Conservation (phyloP, 1,139 yeast species). For the Petasospora rhodanensis region DNA sequence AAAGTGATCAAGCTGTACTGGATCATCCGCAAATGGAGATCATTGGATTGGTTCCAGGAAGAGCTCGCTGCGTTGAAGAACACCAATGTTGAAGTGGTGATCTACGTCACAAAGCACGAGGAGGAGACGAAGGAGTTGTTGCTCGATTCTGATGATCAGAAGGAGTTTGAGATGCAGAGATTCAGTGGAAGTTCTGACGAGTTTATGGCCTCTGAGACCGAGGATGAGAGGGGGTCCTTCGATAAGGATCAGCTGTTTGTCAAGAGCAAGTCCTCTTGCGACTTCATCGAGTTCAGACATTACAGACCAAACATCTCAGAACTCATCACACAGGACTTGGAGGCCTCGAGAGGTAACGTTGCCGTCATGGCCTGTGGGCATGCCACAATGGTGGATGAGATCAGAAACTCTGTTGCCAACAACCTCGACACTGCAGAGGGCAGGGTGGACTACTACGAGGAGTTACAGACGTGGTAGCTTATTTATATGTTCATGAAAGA, state of each 20-base stretch:
- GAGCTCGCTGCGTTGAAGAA: slow-evolving; percentile 36
- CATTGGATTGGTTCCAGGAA: slow-evolving; percentile 48
- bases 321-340: slow-evolving; percentile 35
- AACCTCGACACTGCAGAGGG: slow-evolving; percentile 16
- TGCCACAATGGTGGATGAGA: slow-evolving; percentile 55
- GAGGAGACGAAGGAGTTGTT: slow-evolving; percentile 15
- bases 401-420: slow-evolving; percentile 33
- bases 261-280: slow-evolving; percentile 12
- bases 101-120: slow-evolving; percentile 34
- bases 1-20: slow-evolving; percentile 40
- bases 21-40: slow-evolving; percentile 43
- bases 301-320: slow-evolving; percentile 45
- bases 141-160: too few relatives aligned
- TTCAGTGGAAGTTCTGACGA: slow-evolving; percentile 10
- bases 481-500: too few relatives aligned
- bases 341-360: slow-evolving; percentile 36
- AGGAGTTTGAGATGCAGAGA: too few relatives aligned
- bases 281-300: slow-evolving; percentile 37
- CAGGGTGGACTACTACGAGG: slow-evolving; percentile 24
- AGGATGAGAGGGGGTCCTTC: background rate
- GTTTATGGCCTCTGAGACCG: too few relatives aligned
- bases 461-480: slow-evolving; percentile 23
- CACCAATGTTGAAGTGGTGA: slow-evolving; percentile 33
- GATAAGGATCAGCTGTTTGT: slow-evolving; percentile 12
- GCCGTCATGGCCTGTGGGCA: slow-evolving; percentile 44